phyloP scores from a whole-genome alignment of 108 stramenopile species.

The Aurantiochytrium sp. region DNA sequence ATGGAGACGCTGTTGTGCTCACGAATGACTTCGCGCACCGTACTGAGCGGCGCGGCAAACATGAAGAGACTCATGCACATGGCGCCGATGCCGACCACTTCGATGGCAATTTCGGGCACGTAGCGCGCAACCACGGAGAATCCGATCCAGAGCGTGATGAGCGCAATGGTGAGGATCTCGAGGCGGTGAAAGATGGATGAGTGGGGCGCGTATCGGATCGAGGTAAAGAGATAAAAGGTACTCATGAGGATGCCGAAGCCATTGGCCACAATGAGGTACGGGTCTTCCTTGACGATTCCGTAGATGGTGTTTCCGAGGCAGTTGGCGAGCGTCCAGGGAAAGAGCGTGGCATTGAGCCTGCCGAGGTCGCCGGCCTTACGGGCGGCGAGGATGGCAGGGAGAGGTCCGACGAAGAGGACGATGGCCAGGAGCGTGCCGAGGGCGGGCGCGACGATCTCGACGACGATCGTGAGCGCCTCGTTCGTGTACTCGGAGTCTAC shows the following conservation, averaged over 20 bases:
- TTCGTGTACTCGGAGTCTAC: not conserved
- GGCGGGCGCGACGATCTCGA: not conserved
- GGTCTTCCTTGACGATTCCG: not conserved
- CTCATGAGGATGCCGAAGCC: not conserved
- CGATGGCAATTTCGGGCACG: not conserved
- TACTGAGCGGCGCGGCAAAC: constrained; percentile 5
- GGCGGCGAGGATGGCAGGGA: not conserved
- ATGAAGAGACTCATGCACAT: not conserved
- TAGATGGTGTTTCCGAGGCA: not conserved
- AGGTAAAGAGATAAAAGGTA: not conserved
- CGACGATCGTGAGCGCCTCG: constrained; percentile 5
- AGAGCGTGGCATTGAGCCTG: not conserved
- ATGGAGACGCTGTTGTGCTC: constrained; percentile 15
- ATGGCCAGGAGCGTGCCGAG: not conserved
- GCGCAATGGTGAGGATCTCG: not conserved
- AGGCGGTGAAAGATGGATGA: not conserved
- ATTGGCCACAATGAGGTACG: not conserved
- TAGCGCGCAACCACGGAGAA: not conserved
- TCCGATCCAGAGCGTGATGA: not conserved
- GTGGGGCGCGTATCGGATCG: not conserved
- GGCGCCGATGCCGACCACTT: not conserved
- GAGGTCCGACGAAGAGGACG: not conserved
- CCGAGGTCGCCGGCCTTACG: constrained; percentile 12
- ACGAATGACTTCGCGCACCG: not conserved
- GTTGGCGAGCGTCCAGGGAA: not conserved